Evolutionary conservation across 1,139 yeast genomes (phyloP).

Genomic region (Torulaspora globosa): DNA sequence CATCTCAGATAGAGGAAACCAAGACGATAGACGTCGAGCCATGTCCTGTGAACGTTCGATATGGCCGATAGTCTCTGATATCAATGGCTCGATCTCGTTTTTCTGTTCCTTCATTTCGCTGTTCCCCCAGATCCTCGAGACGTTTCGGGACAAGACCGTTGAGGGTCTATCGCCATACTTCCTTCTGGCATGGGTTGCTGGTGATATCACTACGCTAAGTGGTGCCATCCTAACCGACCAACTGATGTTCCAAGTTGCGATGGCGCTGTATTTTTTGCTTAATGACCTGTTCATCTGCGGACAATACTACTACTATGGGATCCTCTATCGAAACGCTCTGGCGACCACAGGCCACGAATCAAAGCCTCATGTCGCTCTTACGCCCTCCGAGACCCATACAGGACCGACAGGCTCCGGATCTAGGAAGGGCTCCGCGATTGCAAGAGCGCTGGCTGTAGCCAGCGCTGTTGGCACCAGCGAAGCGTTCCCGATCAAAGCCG

Average conservation of each 20-base stretch:
- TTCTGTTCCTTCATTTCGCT: slow-evolving; percentile 81
- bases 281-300: slow-evolving; percentile 68
- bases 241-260: slow-evolving; percentile 67
- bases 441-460: slow-evolving; percentile 6
- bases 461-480: slow-evolving; percentile 9
- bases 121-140: slow-evolving; percentile 77
- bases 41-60: slow-evolving; percentile 21
- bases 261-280: slow-evolving; percentile 69
- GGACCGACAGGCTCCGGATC: slow-evolving; percentile 1
- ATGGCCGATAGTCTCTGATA: slow-evolving; percentile 34
- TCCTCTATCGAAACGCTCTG: slow-evolving; percentile 38
- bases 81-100: slow-evolving; percentile 50
- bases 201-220: slow-evolving; percentile 74
- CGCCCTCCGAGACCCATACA: slow-evolving; percentile 12
- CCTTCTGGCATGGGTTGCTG: slow-evolving; percentile 72
- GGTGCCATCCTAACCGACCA: slow-evolving; percentile 80
- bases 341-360: slow-evolving; percentile 39
- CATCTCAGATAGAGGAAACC: background rate
- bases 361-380: slow-evolving; percentile 22
- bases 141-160: slow-evolving; percentile 72
- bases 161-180: slow-evolving; percentile 83
- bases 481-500: slow-evolving; percentile 11
- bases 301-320: slow-evolving; percentile 72
- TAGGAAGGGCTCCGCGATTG: background rate
- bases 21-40: background rate